Conservation (phyloP, 1,139 yeast species). For the Yamadazyma diospyri region DNA sequence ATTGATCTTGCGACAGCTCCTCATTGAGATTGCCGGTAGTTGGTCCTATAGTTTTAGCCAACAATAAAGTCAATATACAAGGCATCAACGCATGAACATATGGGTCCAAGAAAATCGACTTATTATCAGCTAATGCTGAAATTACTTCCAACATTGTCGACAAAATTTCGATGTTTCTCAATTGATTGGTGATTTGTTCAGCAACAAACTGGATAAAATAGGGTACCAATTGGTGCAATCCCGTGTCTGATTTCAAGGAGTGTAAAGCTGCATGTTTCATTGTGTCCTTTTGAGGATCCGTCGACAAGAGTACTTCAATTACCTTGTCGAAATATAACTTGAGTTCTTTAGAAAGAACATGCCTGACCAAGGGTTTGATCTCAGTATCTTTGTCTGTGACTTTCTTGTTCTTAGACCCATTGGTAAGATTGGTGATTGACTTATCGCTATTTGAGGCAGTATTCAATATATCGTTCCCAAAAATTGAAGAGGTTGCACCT, state of each 20-base stretch:
- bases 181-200: conserved; percentile 88
- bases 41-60: conserved; percentile 88
- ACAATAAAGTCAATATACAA: conserved; percentile 79
- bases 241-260: conserved; percentile 84
- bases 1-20: conserved; percentile 26
- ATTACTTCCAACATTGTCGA: conserved; percentile 91
- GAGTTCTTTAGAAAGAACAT: conserved; percentile 89
- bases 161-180: conserved; percentile 67
- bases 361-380: conserved; percentile 92
- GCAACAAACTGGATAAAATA: conserved; percentile 95
- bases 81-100: conserved; percentile 97
- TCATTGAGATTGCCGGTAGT: conserved; percentile 31
- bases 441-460: conserved; percentile 18
- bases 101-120: conserved; percentile 88
- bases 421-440: conserved; percentile 9
- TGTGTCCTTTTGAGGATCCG: conserved; percentile 54
- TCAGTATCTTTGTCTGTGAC: conserved; percentile 59
- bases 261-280: conserved; percentile 77
- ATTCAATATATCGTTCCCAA: conserved; percentile 41
- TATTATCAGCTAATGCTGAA: conserved; percentile 79
- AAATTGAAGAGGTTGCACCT: conserved; percentile 59
- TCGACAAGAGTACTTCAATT: conserved; percentile 69
- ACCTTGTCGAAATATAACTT: conserved; percentile 92
- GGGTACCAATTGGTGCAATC: conserved; percentile 93
- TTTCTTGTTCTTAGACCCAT: conserved; percentile 24